phyloP scores from a whole-genome alignment of 164 flowering plant species.

The Pachysandra terminalis region DNA sequence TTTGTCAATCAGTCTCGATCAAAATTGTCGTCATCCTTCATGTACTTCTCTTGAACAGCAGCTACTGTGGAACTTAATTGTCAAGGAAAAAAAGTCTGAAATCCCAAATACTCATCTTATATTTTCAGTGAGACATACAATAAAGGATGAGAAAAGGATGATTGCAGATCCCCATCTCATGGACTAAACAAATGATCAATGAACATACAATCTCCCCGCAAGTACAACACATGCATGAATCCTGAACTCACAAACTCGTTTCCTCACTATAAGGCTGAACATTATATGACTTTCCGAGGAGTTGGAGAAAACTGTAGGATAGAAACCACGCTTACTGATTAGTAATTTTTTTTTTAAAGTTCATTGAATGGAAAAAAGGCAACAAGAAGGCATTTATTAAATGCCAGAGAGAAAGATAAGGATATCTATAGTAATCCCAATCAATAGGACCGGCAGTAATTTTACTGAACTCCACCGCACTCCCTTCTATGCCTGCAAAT shows the following conservation, averaged over 20 bases:
- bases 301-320: background rate
- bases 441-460: slow-evolving; percentile 74
- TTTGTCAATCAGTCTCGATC: slow-evolving; percentile 7
- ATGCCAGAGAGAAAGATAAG: slow-evolving; percentile 26
- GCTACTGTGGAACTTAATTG: slow-evolving; percentile 59
- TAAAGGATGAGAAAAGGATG: background rate
- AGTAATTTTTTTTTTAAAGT: too few species aligned
- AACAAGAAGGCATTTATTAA: background rate
- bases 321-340: background rate
- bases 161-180: background rate
- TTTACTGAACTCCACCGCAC: slow-evolving; percentile 93
- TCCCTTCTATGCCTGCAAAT: slow-evolving; percentile 72
- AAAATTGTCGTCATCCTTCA: slow-evolving; percentile 66
- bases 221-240: background rate
- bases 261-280: background rate
- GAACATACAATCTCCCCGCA: background rate
- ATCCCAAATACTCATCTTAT: too few species aligned
- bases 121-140: background rate
- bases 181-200: background rate
- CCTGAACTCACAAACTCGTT: background rate
- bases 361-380: too few species aligned
- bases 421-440: slow-evolving; percentile 98
- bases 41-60: slow-evolving; percentile 96
- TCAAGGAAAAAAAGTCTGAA: slow-evolving; percentile 42
- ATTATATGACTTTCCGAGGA: background rate